Percentiles rank a stretch among this genome's conserved stretches.
These are phyloP conservation scores for Fusarium mangiferae DNA, from an alignment of 2,329 filamentous ascomycete genomes.

Conservation along the genomic window DNA sequence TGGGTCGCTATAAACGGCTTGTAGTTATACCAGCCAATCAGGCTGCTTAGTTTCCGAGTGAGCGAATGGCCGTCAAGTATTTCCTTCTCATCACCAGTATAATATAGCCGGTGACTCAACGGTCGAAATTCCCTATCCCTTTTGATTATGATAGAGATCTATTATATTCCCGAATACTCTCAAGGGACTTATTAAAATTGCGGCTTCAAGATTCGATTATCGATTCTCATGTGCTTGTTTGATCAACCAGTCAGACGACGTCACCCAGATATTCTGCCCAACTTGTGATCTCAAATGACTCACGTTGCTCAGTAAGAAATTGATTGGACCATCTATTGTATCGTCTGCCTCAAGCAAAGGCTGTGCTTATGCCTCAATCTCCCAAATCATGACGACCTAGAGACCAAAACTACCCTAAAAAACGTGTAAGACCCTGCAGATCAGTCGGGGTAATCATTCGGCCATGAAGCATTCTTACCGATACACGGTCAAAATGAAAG, in stretches of 20 bases:
- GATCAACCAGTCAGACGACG: not conserved
- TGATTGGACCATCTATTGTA: too few relatives aligned
- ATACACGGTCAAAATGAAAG: not conserved
- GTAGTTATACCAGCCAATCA: not conserved
- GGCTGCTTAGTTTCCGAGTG: not conserved
- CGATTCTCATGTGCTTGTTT: too few relatives aligned
- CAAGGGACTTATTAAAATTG: too few relatives aligned
- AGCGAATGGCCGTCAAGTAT: not conserved
- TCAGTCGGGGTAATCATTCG: conserved; percentile 4
- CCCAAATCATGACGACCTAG: not conserved
- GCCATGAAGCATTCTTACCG: not conserved
- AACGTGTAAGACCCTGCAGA: not conserved
- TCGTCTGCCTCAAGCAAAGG: rapidly evolving
- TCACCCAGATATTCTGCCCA: not conserved
- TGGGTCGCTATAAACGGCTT: not conserved
- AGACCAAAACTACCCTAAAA: not conserved
- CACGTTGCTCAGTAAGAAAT: not conserved
- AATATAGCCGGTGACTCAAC: not conserved
- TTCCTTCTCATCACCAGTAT: too few relatives aligned
- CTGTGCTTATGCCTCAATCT: not conserved
- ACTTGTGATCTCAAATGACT: not conserved
- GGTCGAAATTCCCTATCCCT: rapidly evolving
- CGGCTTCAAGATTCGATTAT: too few relatives aligned
- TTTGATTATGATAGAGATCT: not conserved
- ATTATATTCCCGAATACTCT: rapidly evolving